A percentile compares a stretch with the other conserved stretches of the same genome.
phyloP scores from a whole-genome alignment of 345 rosid species.

The Rhodomyrtus tomentosa region DNA sequence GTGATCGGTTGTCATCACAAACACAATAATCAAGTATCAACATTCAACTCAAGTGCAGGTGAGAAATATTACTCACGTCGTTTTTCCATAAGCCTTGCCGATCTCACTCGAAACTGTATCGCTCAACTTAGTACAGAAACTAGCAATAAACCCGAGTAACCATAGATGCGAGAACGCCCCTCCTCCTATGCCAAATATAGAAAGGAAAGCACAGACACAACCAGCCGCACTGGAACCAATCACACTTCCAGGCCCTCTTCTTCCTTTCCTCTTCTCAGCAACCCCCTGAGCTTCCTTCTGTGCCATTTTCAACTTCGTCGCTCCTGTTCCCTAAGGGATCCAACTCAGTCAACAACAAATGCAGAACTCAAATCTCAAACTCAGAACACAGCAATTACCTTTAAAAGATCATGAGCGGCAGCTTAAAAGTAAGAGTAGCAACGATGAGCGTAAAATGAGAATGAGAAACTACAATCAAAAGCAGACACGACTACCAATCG shows the following conservation, averaged over 20 bases:
- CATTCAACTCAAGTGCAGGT: not conserved
- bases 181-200: constrained; percentile 62
- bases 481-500: not conserved
- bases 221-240: constrained; percentile 99
- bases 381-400: not conserved
- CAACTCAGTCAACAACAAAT: not conserved
- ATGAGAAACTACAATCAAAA: not conserved
- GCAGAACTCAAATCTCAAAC: not conserved
- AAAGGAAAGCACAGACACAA: constrained; percentile 72
- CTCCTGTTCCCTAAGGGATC: constrained; percentile 72
- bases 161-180: constrained; percentile 41
- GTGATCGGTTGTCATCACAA: not conserved
- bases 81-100: constrained; percentile 94
- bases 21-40: not conserved
- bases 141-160: constrained; percentile 84
- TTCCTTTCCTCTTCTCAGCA: constrained; percentile 91
- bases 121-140: constrained; percentile 93
- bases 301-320: constrained; percentile 88
- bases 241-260: constrained; percentile 95
- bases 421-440: not conserved
- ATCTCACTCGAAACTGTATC: constrained; percentile 95
- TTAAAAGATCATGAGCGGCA: not conserved
- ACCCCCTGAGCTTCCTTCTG: constrained; percentile 94
- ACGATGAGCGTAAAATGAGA: not conserved
- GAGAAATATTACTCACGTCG: constrained; percentile 49